phyloP scores from a whole-genome alignment of 2,329 filamentous ascomycete genomes.

The Helminthosporium solani region DNA sequence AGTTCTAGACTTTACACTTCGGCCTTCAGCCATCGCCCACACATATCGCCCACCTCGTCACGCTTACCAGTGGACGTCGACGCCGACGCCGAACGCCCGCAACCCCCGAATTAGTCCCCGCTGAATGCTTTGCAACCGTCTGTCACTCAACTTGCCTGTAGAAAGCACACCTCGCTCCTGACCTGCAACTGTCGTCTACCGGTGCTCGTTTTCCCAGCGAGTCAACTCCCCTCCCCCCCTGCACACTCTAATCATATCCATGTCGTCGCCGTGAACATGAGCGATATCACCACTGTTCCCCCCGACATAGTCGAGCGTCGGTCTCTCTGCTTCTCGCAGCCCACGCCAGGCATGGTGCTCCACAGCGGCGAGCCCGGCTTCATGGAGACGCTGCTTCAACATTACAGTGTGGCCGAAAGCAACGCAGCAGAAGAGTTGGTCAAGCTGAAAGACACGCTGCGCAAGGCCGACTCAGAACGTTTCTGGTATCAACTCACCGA shows the following conservation, averaged over 20 bases:
- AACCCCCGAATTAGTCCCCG: too few species aligned
- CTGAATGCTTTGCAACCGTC: too few species aligned
- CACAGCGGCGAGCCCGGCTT: constrained; percentile 49
- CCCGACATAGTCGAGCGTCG: constrained; percentile 46
- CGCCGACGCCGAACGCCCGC: too few species aligned
- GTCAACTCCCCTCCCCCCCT: constrained; percentile 20
- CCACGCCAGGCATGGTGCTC: constrained; percentile 45
- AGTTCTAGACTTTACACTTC: too few species aligned
- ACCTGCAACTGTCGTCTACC: too few species aligned
- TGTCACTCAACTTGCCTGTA: too few species aligned
- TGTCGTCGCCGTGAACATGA: constrained; percentile 25
- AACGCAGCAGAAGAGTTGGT: constrained; percentile 62
- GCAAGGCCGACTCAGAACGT: constrained; percentile 54
- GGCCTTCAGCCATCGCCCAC: too few species aligned
- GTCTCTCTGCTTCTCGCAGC: constrained; percentile 46
- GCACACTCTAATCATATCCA: constrained; percentile 6
- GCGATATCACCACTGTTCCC: constrained; percentile 30
- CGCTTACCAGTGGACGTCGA: too few species aligned
- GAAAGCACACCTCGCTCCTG: too few species aligned
- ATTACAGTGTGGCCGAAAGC: constrained; percentile 53
- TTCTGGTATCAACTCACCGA: constrained; percentile 68
- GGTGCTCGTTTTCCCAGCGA: constrained; percentile 7
- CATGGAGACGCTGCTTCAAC: constrained; percentile 36
- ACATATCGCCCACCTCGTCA: too few species aligned
- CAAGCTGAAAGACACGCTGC: constrained; percentile 58